Conservation (phyloP, 371 early-diverging fungal genomes). For the Actinomucor elegans region DNA sequence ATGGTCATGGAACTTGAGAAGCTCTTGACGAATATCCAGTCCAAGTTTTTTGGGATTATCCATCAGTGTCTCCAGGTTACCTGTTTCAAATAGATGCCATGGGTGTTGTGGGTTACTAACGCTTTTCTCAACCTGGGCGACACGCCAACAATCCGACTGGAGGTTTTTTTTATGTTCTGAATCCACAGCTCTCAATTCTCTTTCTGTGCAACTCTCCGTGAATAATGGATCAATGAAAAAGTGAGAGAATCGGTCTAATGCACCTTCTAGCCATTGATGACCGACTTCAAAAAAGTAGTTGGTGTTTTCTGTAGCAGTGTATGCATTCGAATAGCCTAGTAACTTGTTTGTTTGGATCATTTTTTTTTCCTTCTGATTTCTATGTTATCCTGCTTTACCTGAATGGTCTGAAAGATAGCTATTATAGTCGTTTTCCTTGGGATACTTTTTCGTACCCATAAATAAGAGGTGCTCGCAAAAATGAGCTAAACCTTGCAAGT, state of each 20-base stretch:
- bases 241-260: conserved; percentile 93
- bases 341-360: too few relatives aligned
- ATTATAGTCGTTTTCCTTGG: conserved; percentile 90
- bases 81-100: conserved; percentile 83
- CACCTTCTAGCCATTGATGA: conserved; percentile 83
- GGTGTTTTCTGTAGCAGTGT: conserved; percentile 83
- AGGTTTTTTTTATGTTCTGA: conserved; percentile 94
- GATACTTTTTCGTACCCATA: conserved; percentile 86
- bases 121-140: conserved; percentile 78
- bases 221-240: conserved; percentile 94
- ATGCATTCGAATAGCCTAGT: conserved; percentile 86
- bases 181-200: conserved; percentile 93
- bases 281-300: conserved; percentile 96
- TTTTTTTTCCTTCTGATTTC: background rate
- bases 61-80: conserved; percentile 78
- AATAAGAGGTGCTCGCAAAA: conserved; percentile 98
- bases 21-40: conserved; percentile 76
- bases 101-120: conserved; percentile 79
- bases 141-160: conserved; percentile 84
- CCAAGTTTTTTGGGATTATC: conserved; percentile 70
- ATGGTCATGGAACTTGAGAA: conserved; percentile 82
- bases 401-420: conserved; percentile 65
- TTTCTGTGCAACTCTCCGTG: conserved; percentile 81
- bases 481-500: conserved; percentile 93
- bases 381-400: background rate